Percentiles rank a stretch among this genome's conserved stretches.
Conservation (phyloP, 306 rosid genomes). For the Cicer yamashitae region DNA sequence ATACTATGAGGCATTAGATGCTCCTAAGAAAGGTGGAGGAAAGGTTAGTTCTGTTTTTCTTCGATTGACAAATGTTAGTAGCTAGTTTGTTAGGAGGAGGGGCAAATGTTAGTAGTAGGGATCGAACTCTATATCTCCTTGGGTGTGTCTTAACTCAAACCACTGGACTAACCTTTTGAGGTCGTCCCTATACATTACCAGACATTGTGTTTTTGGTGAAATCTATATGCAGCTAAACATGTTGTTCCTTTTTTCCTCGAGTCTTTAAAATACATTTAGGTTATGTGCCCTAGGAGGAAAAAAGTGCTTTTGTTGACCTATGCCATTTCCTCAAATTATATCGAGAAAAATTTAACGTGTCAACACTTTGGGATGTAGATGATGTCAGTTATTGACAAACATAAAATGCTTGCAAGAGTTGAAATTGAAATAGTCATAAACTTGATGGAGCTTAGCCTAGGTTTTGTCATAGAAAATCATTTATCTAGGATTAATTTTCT, state of each 20-base stretch:
- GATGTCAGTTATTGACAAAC: conserved; percentile 7
- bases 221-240: conserved; percentile 3
- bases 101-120: too few relatives aligned
- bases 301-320: not conserved
- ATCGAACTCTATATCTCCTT: too few relatives aligned
- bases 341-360: not conserved
- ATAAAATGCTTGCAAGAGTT: not conserved
- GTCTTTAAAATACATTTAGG: conserved; percentile 3
- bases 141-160: too few relatives aligned
- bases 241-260: not conserved
- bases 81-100: too few relatives aligned
- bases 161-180: too few relatives aligned
- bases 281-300: not conserved
- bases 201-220: not conserved
- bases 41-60: conserved; percentile 63
- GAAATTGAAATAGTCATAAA: not conserved
- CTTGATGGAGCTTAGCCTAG: conserved; percentile 3
- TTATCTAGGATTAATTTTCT: not conserved
- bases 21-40: conserved; percentile 67
- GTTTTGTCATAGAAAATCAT: not conserved
- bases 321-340: conserved; percentile 1
- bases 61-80: not conserved
- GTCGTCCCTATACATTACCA: too few relatives aligned
- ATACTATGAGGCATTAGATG: conserved; percentile 78
- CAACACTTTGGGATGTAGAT: conserved; percentile 8